These are phyloP conservation scores for Ananas comosus DNA, from an alignment of 176 grass and related monocot species.

Conservation along the genomic window DNA sequence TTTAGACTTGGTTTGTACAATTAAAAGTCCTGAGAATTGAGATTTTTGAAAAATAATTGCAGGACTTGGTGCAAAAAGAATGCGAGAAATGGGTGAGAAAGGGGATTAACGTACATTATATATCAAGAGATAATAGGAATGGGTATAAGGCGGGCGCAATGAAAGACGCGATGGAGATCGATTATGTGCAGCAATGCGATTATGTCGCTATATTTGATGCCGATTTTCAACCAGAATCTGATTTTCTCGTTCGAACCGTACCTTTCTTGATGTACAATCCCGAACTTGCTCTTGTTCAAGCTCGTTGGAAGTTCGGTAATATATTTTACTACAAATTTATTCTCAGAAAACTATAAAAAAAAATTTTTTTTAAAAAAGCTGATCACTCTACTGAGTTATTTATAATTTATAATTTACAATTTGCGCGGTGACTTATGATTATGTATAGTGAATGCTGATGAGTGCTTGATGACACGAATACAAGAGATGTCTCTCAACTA, in stretches of 20 bases:
- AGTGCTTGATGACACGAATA: conserved; percentile 78
- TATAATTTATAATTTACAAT: neutral
- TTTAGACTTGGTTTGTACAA: neutral
- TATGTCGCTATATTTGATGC: conserved; percentile 80
- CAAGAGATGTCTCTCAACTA: conserved; percentile 85
- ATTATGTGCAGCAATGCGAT: conserved; percentile 64
- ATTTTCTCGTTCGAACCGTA: conserved; percentile 55
- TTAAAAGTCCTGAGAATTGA: neutral
- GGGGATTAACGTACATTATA: conserved; percentile 74
- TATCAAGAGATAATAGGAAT: conserved; percentile 53
- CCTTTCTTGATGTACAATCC: conserved; percentile 86
- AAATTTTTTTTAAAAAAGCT: neutral
- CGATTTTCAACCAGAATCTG: conserved; percentile 84
- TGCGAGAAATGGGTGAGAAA: conserved; percentile 62
- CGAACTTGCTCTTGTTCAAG: conserved; percentile 67
- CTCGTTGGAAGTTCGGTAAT: conserved; percentile 71
- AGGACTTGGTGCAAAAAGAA: conserved; percentile 65
- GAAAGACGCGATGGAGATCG: conserved; percentile 73
- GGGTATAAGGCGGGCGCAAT: conserved; percentile 98
- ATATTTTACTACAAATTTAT: neutral
- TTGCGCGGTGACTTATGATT: neutral
- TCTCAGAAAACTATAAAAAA: neutral
- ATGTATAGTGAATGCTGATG: conserved; percentile 51
- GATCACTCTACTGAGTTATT: neutral
- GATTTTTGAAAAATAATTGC: neutral